phyloP scores from a whole-genome alignment of 148 eudicot genomes.

The Vaccinium macrocarpon region DNA sequence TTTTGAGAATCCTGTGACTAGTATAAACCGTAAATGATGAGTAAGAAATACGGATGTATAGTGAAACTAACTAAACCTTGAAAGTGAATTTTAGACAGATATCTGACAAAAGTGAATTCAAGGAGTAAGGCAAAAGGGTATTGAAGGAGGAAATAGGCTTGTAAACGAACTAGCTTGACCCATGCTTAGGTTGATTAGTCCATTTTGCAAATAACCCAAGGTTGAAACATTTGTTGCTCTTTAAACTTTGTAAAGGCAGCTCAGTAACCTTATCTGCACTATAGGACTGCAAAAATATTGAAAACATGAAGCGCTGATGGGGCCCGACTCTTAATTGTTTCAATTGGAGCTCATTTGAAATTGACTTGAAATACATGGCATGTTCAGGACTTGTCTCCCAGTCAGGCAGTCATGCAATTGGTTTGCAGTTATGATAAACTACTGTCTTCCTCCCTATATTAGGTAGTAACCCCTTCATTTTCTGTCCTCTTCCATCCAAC shows the following conservation, averaged over 20 bases:
- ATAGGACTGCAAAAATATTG: background rate
- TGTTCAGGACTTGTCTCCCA: background rate
- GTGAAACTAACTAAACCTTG: background rate
- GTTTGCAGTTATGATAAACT: background rate
- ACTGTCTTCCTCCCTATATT: background rate
- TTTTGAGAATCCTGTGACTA: slow-evolving; percentile 35
- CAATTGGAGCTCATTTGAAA: background rate
- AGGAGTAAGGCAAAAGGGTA: background rate
- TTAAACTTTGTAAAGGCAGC: background rate
- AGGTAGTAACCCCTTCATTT: background rate
- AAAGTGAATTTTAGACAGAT: background rate
- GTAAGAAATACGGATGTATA: background rate
- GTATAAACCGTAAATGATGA: background rate
- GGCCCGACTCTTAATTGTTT: background rate
- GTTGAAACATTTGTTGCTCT: background rate
- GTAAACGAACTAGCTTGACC: background rate
- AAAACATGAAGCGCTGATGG: background rate
- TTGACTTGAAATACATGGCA: background rate
- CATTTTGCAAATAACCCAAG: background rate
- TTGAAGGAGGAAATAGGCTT: background rate
- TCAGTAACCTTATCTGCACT: background rate
- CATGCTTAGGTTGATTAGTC: background rate
- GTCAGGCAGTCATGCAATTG: background rate
- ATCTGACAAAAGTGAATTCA: background rate
- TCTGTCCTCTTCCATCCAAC: background rate